phyloP scores from a whole-genome alignment of 129 eudicot genomes.

The Artemisia tridentata region DNA sequence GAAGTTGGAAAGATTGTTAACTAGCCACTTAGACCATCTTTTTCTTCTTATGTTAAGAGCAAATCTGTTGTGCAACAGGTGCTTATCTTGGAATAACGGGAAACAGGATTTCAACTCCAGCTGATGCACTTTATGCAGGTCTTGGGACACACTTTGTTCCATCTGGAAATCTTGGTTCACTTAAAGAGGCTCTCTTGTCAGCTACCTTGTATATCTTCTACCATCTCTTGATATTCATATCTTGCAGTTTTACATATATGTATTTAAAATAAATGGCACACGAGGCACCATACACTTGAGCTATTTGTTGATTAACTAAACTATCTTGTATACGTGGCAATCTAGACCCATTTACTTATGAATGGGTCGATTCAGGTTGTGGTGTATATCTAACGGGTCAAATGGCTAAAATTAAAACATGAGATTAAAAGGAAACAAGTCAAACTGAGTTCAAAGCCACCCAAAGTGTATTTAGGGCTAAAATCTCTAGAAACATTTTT shows the following conservation, averaged over 20 bases:
- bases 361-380: too few relatives aligned
- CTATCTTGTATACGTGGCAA: not conserved
- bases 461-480: not conserved
- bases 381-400: too few relatives aligned
- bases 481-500: too few relatives aligned
- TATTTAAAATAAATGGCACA: not conserved
- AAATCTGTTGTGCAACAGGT: conserved; percentile 46
- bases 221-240: conserved; percentile 4
- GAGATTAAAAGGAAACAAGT: not conserved
- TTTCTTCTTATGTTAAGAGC: not conserved
- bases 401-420: too few relatives aligned
- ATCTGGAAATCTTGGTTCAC: conserved; percentile 62
- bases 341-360: too few relatives aligned
- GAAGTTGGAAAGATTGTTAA: not conserved
- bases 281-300: not conserved
- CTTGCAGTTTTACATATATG: not conserved
- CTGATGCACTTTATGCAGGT: conserved; percentile 89
- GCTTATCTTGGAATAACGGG: conserved; percentile 97
- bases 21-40: not conserved
- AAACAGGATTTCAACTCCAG: conserved; percentile 76
- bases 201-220: conserved; percentile 58
- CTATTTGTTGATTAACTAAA: conserved; percentile 6
- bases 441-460: not conserved
- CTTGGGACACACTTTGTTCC: conserved; percentile 89
- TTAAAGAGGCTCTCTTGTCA: conserved; percentile 65